Conservation (phyloP, 371 early-diverging fungal species). For the Batkoa obscura region DNA sequence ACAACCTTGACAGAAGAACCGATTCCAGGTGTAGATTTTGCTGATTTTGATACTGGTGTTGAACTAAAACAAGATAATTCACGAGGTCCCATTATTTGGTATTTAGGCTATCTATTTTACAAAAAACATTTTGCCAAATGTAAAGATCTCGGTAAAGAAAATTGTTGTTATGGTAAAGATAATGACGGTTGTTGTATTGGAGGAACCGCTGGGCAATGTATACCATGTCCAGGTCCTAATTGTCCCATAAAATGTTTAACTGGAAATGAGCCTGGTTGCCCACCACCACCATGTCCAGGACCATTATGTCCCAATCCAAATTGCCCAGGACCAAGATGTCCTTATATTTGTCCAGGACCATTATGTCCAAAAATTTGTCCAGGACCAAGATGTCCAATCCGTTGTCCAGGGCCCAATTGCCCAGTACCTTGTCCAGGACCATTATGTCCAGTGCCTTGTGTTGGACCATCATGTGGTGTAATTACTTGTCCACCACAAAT, state of each 20-base stretch:
- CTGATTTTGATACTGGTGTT: no score
- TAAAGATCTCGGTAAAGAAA: no score
- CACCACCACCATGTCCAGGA: neutral
- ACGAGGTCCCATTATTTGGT: no score
- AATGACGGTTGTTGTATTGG: neutral
- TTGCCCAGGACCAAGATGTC: neutral
- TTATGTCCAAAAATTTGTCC: neutral
- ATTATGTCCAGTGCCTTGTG: neutral
- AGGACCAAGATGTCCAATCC: neutral
- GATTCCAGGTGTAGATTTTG: no score
- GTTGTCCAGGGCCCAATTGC: conserved; percentile 1
- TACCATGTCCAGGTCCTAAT: no score
- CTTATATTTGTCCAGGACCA: neutral
- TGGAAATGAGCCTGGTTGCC: neutral
- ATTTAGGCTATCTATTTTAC: no score
- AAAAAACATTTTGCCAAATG: no score
- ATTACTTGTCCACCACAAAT: neutral
- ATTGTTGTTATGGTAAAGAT: neutral
- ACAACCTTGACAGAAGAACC: no score
- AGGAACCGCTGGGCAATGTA: no score
- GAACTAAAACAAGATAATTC: no score
- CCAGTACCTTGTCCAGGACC: conserved; percentile 1
- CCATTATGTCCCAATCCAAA: neutral
- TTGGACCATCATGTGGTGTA: neutral
- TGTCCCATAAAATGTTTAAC: neutral